Conservation (phyloP, 176 grass and related monocot genomes). For the Microstegium vimineum region DNA sequence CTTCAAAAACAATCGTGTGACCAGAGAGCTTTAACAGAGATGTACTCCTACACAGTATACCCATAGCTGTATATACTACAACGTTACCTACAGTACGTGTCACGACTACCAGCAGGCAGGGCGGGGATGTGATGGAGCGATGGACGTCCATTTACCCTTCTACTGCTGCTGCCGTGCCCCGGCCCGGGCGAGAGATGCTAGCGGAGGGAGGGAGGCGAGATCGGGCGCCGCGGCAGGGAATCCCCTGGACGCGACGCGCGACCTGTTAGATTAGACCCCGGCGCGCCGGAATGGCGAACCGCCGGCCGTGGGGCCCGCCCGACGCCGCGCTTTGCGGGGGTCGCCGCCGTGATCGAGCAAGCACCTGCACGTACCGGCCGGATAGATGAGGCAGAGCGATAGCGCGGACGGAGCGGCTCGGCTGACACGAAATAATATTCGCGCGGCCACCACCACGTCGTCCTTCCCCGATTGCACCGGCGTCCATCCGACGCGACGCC, state of each 20-base stretch:
- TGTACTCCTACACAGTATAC: too few species aligned
- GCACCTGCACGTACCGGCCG: too few species aligned
- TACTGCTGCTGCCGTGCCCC: neutral
- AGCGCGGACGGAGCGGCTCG: too few species aligned
- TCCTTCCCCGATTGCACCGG: too few species aligned
- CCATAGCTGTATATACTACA: too few species aligned
- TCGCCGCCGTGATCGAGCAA: too few species aligned
- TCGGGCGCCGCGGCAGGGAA: neutral
- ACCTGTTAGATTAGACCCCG: neutral
- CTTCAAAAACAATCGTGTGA: neutral
- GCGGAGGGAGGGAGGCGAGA: neutral
- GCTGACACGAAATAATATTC: conserved; percentile 34
- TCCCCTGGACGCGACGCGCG: neutral
- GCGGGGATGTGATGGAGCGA: neutral
- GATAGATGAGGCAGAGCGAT: too few species aligned
- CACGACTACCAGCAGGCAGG: neutral
- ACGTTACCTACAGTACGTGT: too few species aligned
- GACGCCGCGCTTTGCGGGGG: neutral
- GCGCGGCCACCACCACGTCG: conserved; percentile 28
- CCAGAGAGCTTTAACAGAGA: neutral
- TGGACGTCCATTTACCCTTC: neutral
- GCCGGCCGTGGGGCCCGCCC: neutral
- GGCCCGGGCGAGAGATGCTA: too few species aligned
- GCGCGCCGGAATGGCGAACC: conserved; percentile 4
- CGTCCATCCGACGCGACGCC: conserved; percentile 25